These are phyloP conservation scores for Oehlia diaphana DNA, from an alignment of 192 early-diverging fungal species.

Conservation along the genomic window DNA sequence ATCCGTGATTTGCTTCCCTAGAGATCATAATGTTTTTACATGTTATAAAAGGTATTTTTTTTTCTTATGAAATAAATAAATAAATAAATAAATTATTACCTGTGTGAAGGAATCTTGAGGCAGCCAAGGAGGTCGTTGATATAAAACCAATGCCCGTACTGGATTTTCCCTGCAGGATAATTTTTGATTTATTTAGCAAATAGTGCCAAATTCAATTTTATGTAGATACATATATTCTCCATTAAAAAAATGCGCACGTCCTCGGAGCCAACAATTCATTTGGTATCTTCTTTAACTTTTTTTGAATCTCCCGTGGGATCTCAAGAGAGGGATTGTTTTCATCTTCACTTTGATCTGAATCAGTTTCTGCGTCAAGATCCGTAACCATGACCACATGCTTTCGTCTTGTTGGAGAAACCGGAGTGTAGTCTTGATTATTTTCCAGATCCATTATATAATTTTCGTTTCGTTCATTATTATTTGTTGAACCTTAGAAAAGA, in stretches of 20 bases:
- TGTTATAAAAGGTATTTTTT: background rate
- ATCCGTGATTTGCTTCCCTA: background rate
- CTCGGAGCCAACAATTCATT: constrained; percentile 1
- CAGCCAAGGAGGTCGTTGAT: constrained; percentile 11
- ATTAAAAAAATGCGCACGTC: background rate
- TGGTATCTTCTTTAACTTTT: constrained; percentile 7
- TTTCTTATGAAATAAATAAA: background rate
- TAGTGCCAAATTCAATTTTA: background rate
- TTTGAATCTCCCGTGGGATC: constrained; percentile 14
- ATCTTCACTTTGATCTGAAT: constrained; percentile 6
- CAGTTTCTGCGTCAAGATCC: constrained; percentile 4
- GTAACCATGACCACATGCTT: constrained; percentile 23
- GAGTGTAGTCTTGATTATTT: background rate
- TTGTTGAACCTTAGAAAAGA: background rate
- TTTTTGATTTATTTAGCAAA: background rate
- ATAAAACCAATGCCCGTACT: constrained; percentile 5
- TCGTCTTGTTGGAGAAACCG: background rate
- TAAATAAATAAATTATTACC: constrained; percentile 1
- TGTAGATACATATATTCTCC: background rate
- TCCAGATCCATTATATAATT: background rate
- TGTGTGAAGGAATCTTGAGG: background rate
- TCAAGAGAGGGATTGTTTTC: background rate
- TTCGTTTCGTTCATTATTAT: background rate
- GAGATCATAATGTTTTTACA: background rate
- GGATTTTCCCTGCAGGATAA: constrained; percentile 5